Base-by-base conservation (phyloP, 2,329 filamentous ascomycete species). In the Aciculosporium take region DNA sequence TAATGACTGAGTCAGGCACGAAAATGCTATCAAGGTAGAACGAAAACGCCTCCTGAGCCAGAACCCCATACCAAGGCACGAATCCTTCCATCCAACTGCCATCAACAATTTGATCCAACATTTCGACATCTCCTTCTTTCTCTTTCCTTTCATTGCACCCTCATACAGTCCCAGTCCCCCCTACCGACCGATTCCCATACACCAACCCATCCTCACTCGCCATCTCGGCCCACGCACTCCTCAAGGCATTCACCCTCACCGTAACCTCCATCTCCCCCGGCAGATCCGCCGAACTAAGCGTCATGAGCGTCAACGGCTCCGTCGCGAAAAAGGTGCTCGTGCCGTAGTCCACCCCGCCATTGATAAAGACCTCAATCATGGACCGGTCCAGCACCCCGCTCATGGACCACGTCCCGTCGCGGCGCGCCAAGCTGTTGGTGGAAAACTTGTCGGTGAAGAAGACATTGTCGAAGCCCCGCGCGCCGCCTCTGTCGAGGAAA, bases 311-410 rank as follows among this genome's bases (percentile, higher is more conserved):
- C 39, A 60, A 41, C 1, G 56, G 56, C 41, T 55, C 23, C 1
- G 41, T 51, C 1, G 54, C 38, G 37, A 57, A 61, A 44, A 57
- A 61, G 0, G 48, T 54, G 28, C 52, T 52, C 0, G 59, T 60
- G 5, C 51, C 54, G 30, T 55, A 54, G 23, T 62, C 56, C 3
- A 57, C 44, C 7, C 58, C 60, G 8, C 50, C 53, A 30, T 60
- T 49, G 18, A 62, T 40, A 35, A 61, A 62, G 0, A 60, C 49
- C 39, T 62, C 60, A 1, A 60, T 42, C 3, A 62, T 49, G 1
- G 59, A 62, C 5, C 59, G 51, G 29, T 62, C 59, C 12, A 62
- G 46, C 1, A 62, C 51, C 13, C 58, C 60, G 10, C 49, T 56
- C 24, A 61, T 47, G 7, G 45, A 50, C 56, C 56, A 59, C 0